phyloP scores from a whole-genome alignment of 1,284 basidiomycete species.

The Flammula alnicola region DNA sequence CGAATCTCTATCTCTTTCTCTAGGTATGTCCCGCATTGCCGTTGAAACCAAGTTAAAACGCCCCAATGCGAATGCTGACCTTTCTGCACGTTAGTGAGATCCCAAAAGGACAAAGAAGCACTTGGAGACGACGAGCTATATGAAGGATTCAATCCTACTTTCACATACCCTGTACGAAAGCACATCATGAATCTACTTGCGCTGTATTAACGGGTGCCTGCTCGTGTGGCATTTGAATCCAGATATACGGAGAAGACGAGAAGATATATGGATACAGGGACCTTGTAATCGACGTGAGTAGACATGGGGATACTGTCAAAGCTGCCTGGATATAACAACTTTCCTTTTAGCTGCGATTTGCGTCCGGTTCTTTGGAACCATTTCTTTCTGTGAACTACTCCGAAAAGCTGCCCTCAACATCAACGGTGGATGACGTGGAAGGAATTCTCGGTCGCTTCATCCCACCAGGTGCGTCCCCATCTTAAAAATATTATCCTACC shows the following conservation, averaged over 20 bases:
- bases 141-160: conserved; percentile 77
- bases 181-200: not conserved
- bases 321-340: too few species aligned
- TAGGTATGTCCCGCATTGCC: conserved; percentile 54
- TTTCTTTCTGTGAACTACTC: conserved; percentile 74
- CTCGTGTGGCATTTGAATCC: not conserved
- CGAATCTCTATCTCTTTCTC: conserved; percentile 70
- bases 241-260: conserved; percentile 96
- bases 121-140: conserved; percentile 65
- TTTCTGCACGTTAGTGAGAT: conserved; percentile 52
- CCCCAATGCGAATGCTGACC: not conserved
- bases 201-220: not conserved
- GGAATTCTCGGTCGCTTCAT: conserved; percentile 80
- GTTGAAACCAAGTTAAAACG: not conserved
- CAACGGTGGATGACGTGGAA: conserved; percentile 90
- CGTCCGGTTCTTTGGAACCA: conserved; percentile 85
- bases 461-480: conserved; percentile 58
- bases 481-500: not conserved
- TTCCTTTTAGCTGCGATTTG: conserved; percentile 66
- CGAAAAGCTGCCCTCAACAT: conserved; percentile 68
- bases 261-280: conserved; percentile 94
- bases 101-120: conserved; percentile 61
- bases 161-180: conserved; percentile 82
- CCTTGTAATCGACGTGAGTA: conserved; percentile 80
- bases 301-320: too few species aligned